Evolutionary conservation across 371 early-diverging fungal species (phyloP).

Genomic region (Entomophthora muscae): DNA sequence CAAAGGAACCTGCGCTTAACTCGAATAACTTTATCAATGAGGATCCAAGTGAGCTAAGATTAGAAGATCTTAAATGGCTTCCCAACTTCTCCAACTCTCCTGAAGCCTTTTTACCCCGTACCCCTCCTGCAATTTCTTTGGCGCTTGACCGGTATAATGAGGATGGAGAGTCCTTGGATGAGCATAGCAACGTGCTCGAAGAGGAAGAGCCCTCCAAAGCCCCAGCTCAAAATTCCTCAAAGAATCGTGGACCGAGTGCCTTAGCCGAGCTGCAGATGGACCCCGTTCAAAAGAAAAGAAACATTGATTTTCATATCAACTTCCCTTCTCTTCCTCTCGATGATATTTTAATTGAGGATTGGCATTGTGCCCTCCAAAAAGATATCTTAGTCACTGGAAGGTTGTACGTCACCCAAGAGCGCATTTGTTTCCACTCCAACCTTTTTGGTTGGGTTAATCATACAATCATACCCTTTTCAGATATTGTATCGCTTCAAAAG

Average conservation of each 20-base stretch:
- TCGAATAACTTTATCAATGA: background rate
- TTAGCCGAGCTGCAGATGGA: conserved; percentile 2
- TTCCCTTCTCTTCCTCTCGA: conserved; percentile 44
- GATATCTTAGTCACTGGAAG: conserved; percentile 86
- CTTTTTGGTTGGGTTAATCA: conserved; percentile 93
- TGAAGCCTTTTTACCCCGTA: background rate
- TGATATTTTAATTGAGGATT: conserved; percentile 59
- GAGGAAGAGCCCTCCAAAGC: background rate
- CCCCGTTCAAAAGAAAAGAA: conserved; percentile 9
- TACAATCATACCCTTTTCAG: conserved; percentile 61
- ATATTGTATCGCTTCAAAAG: conserved; percentile 68
- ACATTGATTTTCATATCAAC: conserved; percentile 34
- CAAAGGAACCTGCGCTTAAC: background rate
- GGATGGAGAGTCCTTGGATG: background rate
- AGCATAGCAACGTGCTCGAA: background rate
- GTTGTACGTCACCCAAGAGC: conserved; percentile 67
- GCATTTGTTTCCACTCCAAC: conserved; percentile 84
- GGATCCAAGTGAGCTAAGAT: background rate
- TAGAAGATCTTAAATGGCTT: conserved; percentile 9
- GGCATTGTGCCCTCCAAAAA: conserved; percentile 78
- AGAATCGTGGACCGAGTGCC: background rate
- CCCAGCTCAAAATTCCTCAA: background rate
- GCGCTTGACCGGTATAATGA: background rate
- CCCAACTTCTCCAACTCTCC: background rate
- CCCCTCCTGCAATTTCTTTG: background rate